Conservation (phyloP, 768 basidiomycete species). For the Calvatia gigantea region DNA sequence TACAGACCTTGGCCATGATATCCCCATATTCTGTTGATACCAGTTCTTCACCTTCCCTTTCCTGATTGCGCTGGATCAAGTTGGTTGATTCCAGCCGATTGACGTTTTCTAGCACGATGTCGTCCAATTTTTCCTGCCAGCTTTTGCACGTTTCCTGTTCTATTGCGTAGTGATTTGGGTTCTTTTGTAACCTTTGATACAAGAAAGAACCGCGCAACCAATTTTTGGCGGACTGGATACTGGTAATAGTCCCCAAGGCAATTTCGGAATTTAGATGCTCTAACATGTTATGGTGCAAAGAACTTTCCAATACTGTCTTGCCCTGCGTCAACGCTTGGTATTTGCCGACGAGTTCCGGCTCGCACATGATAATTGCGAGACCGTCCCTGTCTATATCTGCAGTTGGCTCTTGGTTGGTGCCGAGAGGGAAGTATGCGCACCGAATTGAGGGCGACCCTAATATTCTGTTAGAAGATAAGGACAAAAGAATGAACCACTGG, state of each 20-base stretch:
- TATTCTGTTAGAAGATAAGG: neutral
- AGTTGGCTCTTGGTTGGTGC: neutral
- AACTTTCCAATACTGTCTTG: constrained; percentile 79
- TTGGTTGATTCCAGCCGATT: constrained; percentile 55
- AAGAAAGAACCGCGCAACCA: constrained; percentile 90
- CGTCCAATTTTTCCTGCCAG: constrained; percentile 73
- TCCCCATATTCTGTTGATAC: constrained; percentile 75
- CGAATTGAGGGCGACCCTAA: constrained; percentile 91
- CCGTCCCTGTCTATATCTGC: constrained; percentile 68
- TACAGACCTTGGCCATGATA: constrained; percentile 77
- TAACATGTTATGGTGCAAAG: constrained; percentile 73
- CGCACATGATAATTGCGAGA: constrained; percentile 80
- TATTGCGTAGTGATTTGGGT: constrained; percentile 69
- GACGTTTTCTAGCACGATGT: constrained; percentile 69
- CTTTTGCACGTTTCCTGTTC: constrained; percentile 36
- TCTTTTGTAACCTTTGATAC: constrained; percentile 80
- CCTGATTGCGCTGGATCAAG: constrained; percentile 43
- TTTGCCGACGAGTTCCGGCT: constrained; percentile 64
- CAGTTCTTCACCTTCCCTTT: constrained; percentile 39
- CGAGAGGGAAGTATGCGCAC: constrained; percentile 29
- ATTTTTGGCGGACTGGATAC: constrained; percentile 61
- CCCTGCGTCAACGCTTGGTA: constrained; percentile 70
- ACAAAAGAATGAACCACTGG: neutral
- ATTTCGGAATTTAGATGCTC: constrained; percentile 97
- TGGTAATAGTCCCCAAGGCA: constrained; percentile 77